Percentiles rank a stretch among this genome's conserved stretches.
These are phyloP conservation scores for Sugiyamaella xylanicola DNA, from an alignment of 1,139 yeast genomes.

Conservation along the genomic window DNA sequence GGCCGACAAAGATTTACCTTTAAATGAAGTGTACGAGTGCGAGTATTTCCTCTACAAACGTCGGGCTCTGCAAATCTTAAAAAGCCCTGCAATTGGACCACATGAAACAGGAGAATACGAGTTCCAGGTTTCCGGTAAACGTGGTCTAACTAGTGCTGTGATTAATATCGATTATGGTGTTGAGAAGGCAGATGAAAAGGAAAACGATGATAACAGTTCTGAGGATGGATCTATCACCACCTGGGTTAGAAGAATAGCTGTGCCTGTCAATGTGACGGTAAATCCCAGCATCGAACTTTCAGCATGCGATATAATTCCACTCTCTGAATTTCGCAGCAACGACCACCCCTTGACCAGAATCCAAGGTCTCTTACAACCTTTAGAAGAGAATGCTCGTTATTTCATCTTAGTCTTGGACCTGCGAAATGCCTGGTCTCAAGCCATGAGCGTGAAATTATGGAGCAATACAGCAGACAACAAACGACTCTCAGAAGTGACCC, in stretches of 20 bases:
- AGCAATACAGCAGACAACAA: constrained; percentile 41
- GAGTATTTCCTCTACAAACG: constrained; percentile 67
- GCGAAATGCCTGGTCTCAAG: constrained; percentile 63
- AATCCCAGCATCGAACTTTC: constrained; percentile 71
- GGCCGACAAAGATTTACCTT: constrained; percentile 49
- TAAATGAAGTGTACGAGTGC: constrained; percentile 70
- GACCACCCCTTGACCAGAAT: constrained; percentile 22
- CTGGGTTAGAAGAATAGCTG: constrained; percentile 57
- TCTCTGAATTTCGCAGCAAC: constrained; percentile 24
- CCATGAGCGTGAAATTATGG: constrained; percentile 43
- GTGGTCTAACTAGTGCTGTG: constrained; percentile 69
- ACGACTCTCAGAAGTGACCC: constrained; percentile 32
- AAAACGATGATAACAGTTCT: not conserved
- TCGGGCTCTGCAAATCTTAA: constrained; percentile 52
- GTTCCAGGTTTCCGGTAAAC: constrained; percentile 68
- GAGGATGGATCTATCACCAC: constrained; percentile 19
- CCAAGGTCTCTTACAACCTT: constrained; percentile 19
- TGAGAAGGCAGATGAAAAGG: not conserved
- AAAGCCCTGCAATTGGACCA: constrained; percentile 29
- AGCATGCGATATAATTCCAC: constrained; percentile 70
- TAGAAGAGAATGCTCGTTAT: constrained; percentile 9
- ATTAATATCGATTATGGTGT: constrained; percentile 68
- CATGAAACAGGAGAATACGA: constrained; percentile 46
- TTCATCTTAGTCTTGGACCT: constrained; percentile 51
- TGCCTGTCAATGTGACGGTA: constrained; percentile 70